Evolutionary conservation across 2,329 filamentous ascomycete genomes (phyloP), one percentile per base, ranked within the genome.

Genomic region (Neonectria neomacrospora): DNA sequence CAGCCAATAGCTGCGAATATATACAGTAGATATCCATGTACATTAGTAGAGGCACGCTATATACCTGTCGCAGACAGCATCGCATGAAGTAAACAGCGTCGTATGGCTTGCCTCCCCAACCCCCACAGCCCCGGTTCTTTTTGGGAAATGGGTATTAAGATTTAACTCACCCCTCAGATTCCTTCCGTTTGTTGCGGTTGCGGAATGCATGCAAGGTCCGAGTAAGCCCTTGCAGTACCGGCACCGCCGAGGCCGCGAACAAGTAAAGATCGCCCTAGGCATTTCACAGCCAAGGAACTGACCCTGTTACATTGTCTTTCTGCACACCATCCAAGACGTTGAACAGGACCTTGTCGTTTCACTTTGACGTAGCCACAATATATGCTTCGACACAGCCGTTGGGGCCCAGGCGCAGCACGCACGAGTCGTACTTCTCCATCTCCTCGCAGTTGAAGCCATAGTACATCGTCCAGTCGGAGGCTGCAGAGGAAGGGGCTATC

Each of bases 401-500:
- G 8, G 44, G 23, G 44, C 23, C 44, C 44, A 28, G 23, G 23
- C 63, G 50, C 61, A 34, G 48, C 54, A 5, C 65, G 70, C 39
- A 67, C 65, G 16, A 64, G 18, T 70, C 70, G 12, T 74, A 73
- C 58, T 74, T 71, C 22, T 74, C 71, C 4, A 53, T 69, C 20
- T 69, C 65, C 22, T 66, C 68, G 2, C 66, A 64, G 5, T 39
- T 72, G 22, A 39, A 61, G 0, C 68, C 73, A 1, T 70, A 64
- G n/a, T 75, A 71, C 9, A 72, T 75, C n/a, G 69, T 75, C 16
- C 66, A 67, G 47, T 71, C 73, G 4, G 53, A 53, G 23, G 64
- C 48, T 2, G 55, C 70, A 2, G 61, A 69, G 22, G 64, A 75
- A 20, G 69, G 74, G 0, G 65, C 71, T 16, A 20, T 28, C 5